Base-by-base conservation (phyloP, 23 red algal genomes). In the Cyanidium caldarium region DNA sequence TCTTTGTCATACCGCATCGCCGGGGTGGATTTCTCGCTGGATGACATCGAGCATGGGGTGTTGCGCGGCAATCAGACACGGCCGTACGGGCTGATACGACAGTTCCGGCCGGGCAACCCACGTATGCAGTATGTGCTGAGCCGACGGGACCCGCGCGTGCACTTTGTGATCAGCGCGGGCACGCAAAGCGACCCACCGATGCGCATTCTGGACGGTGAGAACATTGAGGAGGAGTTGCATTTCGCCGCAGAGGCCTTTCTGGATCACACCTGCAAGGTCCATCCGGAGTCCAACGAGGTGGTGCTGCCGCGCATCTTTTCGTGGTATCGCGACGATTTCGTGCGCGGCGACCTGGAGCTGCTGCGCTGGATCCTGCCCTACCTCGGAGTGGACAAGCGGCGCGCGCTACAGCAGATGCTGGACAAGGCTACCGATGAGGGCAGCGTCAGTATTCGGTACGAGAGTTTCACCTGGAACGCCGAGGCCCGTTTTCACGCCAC, bases 41-140 rank as follows among this genome's bases (percentile, higher is more conserved):
- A 96, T 76, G 91, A 96, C 71, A 88, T 96, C 65, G 91, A 96
- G 77, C 91, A 96, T 57, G 91, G 91, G 20, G 82, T 96, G 10
- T 57, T 96, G 57, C 79, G 91, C 19, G 84, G 91, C 13, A 96
- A 96, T 45, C 75, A 84, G 56, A 61, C 51, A 5, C 66, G 76
- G 34, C 79, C 91, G 58, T 68, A 68, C 25, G 41, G 61, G 30
- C 30, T 69, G 12, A 75, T 96, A 16, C 83, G 86, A 70, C 91
- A 96, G 39, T 68, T 96, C 57, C 79, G 91, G 67, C 76, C 78
- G 31, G 82, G 76, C 40, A 82, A 96, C 43, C 91, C 91, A 1
- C 79, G 81, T 44, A 82, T 73, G 17, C 74, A 85, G 65, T 83
- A 96, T 42, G 85, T 96, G 34, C 46, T 96, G 0, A 85, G 68